phyloP scores from a whole-genome alignment of 768 basidiomycete genomes.

The Gymnopilus dilepis region DNA sequence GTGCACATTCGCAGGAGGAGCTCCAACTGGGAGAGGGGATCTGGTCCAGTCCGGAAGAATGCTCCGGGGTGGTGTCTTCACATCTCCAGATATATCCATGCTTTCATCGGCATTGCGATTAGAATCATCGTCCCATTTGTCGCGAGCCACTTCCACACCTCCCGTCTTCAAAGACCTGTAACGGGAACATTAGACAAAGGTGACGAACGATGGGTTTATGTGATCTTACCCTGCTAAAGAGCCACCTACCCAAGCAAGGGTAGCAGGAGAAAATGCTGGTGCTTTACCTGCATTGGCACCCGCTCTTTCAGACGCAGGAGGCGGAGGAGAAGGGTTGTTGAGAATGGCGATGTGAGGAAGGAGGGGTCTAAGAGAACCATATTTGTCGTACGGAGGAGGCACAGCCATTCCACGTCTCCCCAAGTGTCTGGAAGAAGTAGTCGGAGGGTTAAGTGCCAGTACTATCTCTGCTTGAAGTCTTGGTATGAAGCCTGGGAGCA shows the following conservation, averaged over 20 bases:
- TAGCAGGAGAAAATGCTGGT: constrained; percentile 83
- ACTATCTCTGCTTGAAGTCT: constrained; percentile 83
- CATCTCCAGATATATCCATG: constrained; percentile 43
- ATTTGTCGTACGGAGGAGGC: constrained; percentile 72
- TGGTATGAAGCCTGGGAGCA: constrained; percentile 92
- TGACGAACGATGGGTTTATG: too few relatives aligned
- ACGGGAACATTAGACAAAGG: too few relatives aligned
- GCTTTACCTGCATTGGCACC: constrained; percentile 77
- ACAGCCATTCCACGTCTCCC: constrained; percentile 42
- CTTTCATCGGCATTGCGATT: constrained; percentile 49
- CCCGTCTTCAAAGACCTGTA: constrained; percentile 84
- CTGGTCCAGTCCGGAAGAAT: constrained; percentile 87
- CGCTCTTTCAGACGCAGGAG: constrained; percentile 54
- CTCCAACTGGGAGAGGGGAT: constrained; percentile 62
- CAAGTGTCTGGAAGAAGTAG: constrained; percentile 38
- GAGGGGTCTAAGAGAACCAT: constrained; percentile 73
- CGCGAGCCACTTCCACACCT: constrained; percentile 79
- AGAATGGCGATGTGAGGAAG: constrained; percentile 78
- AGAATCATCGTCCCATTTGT: constrained; percentile 78
- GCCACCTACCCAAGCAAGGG: constrained; percentile 92
- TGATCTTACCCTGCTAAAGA: constrained; percentile 83
- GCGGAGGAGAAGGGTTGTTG: constrained; percentile 78
- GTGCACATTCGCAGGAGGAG: constrained; percentile 55
- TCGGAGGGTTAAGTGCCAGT: constrained; percentile 35
- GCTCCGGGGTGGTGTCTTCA: constrained; percentile 39